Conservation (phyloP, 331 rosid genomes). For the Stylosanthes scabra region DNA sequence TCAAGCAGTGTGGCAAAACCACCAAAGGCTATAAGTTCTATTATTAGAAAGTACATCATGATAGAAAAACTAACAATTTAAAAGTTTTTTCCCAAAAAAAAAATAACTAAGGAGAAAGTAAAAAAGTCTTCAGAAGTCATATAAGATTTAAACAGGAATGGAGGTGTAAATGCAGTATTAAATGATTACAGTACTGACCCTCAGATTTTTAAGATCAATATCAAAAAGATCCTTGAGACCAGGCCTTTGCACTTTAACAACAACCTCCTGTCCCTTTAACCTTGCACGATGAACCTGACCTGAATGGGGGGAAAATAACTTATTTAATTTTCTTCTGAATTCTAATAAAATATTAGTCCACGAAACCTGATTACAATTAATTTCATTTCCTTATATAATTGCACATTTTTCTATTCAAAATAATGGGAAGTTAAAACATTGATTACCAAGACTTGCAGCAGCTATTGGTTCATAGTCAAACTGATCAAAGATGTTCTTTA, state of each 20-base stretch:
- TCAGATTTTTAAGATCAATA: slow-evolving; percentile 93
- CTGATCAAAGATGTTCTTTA: slow-evolving; percentile 70
- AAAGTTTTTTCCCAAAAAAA: background rate
- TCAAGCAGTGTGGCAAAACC: slow-evolving; percentile 20
- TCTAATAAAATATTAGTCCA: slow-evolving; percentile 30
- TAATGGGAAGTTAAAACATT: background rate
- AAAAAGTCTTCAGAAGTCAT: background rate
- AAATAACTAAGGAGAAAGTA: slow-evolving; percentile 9
- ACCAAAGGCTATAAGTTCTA: slow-evolving; percentile 18
- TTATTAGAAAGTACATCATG: slow-evolving; percentile 19
- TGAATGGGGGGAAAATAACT: slow-evolving; percentile 31
- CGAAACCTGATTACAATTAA: slow-evolving; percentile 19
- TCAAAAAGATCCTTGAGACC: slow-evolving; percentile 97
- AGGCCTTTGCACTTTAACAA: slow-evolving; percentile 98
- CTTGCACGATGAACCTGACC: slow-evolving; percentile 96
- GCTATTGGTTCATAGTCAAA: slow-evolving; percentile 97
- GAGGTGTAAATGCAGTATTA: background rate
- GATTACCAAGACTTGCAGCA: slow-evolving; percentile 99
- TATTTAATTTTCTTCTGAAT: slow-evolving; percentile 22
- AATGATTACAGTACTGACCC: slow-evolving; percentile 69
- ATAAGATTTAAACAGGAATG: slow-evolving; percentile 9
- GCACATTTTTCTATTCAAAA: no score
- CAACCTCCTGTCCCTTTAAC: slow-evolving; percentile 85
- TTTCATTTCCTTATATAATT: background rate
- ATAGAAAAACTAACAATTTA: background rate